Conservation (phyloP, 805 yeast genomes). For the Starmera pachycereana region DNA sequence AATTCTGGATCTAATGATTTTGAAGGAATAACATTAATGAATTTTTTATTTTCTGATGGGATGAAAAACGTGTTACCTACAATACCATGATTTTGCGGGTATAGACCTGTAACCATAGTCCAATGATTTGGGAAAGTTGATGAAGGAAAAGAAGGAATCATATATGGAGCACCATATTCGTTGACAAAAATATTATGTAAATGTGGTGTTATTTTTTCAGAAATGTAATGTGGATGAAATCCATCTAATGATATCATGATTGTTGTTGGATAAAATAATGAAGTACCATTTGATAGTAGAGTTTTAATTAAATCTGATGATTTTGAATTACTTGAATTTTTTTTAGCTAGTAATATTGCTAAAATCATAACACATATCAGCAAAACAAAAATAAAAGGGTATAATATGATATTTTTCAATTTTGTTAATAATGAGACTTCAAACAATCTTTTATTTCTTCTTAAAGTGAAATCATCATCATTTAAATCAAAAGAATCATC, state of each 20-base stretch:
- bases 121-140: conserved; percentile 90
- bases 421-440: background rate
- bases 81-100: conserved; percentile 80
- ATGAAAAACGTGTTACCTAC: conserved; percentile 77
- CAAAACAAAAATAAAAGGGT: conserved; percentile 4
- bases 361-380: conserved; percentile 10
- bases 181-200: conserved; percentile 45
- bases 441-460: conserved; percentile 8
- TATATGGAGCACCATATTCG: conserved; percentile 63
- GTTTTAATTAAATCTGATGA: background rate
- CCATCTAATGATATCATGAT: conserved; percentile 77
- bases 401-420: conserved; percentile 3
- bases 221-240: conserved; percentile 82
- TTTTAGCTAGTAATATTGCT: conserved; percentile 7
- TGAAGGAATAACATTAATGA: conserved; percentile 50
- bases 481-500: conserved; percentile 18
- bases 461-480: conserved; percentile 17
- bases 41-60: conserved; percentile 40
- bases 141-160: conserved; percentile 82
- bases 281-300: conserved; percentile 14
- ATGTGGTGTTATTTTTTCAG: conserved; percentile 56
- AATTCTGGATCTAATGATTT: conserved; percentile 44
- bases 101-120: conserved; percentile 79
- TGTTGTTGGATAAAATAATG: conserved; percentile 53
- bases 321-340: background rate